Evolutionary conservation across 129 eudicot species (phyloP), one percentile per base, ranked within the genome.

Genomic region (Deinandra increscens): DNA sequence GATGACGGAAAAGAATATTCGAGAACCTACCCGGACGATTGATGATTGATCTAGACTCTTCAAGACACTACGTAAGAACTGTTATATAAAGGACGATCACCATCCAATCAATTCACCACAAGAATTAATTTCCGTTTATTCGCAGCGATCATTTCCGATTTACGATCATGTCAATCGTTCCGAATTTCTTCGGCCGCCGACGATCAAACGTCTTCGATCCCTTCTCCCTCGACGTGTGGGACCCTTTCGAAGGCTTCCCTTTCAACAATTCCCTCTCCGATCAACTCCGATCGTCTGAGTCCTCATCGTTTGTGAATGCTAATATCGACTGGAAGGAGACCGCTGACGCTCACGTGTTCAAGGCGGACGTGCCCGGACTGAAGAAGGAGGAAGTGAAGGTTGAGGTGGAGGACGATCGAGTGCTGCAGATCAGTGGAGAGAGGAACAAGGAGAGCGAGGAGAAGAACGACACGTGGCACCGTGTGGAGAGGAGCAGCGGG

Each of bases 361-460:
- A 48, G 37, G 75, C n/a, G n/a, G n/a, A n/a, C n/a, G n/a, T n/a
- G n/a, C n/a, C n/a, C n/a, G n/a, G n/a, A n/a, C n/a, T n/a, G n/a
- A n/a, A n/a, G n/a, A n/a, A n/a, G n/a, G n/a, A n/a, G n/a, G n/a
- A n/a, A n/a, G n/a, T n/a, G n/a, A n/a, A n/a, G n/a, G n/a, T n/a
- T n/a, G n/a, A n/a, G n/a, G n/a, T n/a, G n/a, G n/a, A n/a, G n/a
- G n/a, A n/a, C n/a, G n/a, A n/a, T n/a, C n/a, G n/a, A n/a, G n/a
- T n/a, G n/a, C n/a, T n/a, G n/a, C n/a, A n/a, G 75, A 60, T 76
- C 39, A 76, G 80, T 0, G 80, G 80, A 2, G 80, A 68, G 75
- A 60, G 80, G 48, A 75, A 34, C 29, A 68, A 37, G 1, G 80
- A 75, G 69, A 51, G 37, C 4, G 75, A 76, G 43, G 80, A 76